These are phyloP conservation scores for Acorus calamus DNA, from an alignment of 106 monocot species.

Conservation along the genomic window DNA sequence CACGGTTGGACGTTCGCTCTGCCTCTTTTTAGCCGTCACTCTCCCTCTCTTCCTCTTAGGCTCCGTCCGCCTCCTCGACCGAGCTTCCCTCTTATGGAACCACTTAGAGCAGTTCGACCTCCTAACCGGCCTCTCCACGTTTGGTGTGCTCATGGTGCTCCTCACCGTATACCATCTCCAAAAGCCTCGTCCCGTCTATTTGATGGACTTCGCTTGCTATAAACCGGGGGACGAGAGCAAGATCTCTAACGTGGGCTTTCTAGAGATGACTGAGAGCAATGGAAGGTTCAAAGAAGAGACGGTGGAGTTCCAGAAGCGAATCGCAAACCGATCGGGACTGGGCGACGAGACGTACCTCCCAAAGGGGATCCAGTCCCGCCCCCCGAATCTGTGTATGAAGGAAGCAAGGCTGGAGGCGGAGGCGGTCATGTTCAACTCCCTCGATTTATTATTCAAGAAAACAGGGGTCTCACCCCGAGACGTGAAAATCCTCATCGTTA, in stretches of 20 bases:
- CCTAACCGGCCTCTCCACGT: conserved; percentile 5
- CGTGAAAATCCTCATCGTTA: conserved; percentile 53
- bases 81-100: conserved; percentile 5
- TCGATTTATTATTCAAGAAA: conserved; percentile 44
- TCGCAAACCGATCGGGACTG: conserved; percentile 42
- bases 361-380: conserved; percentile 32
- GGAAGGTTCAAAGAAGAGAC: conserved; percentile 41
- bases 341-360: conserved; percentile 69
- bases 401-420: conserved; percentile 51
- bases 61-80: neutral
- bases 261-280: conserved; percentile 42
- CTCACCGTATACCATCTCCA: conserved; percentile 27
- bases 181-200: conserved; percentile 43
- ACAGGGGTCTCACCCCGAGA: conserved; percentile 52
- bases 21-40: conserved; percentile 3
- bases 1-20: conserved; percentile 15
- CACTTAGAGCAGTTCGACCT: conserved; percentile 18
- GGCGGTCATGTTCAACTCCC: conserved; percentile 43
- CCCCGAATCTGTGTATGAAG: conserved; percentile 50
- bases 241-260: conserved; percentile 35
- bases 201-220: conserved; percentile 62
- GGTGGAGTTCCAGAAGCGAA: conserved; percentile 48
- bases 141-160: conserved; percentile 2
- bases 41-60: conserved; percentile 10
- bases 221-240: conserved; percentile 38